These are phyloP conservation scores for Saccharomycopsis sp. DNA, from an alignment of 805 yeast species.

Conservation along the genomic window DNA sequence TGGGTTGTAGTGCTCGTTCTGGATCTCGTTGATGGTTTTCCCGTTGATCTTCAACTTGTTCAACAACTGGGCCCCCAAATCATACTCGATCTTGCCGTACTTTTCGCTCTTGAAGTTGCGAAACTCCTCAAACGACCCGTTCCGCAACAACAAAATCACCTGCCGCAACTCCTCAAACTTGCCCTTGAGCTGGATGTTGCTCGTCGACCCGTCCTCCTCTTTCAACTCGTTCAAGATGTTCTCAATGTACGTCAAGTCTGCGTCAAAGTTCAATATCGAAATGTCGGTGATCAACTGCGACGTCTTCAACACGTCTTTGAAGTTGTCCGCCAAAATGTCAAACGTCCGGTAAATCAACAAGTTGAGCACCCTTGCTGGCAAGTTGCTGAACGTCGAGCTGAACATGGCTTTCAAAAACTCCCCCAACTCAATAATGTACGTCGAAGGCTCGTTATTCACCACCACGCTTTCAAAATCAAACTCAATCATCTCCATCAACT, in stretches of 20 bases:
- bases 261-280: conserved; percentile 64
- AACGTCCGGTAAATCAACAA: conserved; percentile 78
- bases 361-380: conserved; percentile 71
- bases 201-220: conserved; percentile 10
- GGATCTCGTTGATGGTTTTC: conserved; percentile 12
- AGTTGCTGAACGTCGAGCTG: conserved; percentile 69
- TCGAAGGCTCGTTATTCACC: conserved; percentile 53
- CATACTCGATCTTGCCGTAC: conserved; percentile 17
- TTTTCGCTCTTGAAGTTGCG: conserved; percentile 16
- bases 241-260: conserved; percentile 75
- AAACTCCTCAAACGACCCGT: conserved; percentile 28
- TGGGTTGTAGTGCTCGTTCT: background rate
- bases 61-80: conserved; percentile 13
- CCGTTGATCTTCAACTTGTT: conserved; percentile 19
- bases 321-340: conserved; percentile 69
- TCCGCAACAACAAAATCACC: conserved; percentile 59
- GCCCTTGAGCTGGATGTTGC: conserved; percentile 4
- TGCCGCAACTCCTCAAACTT: conserved; percentile 54
- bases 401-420: conserved; percentile 78
- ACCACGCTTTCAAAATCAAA: conserved; percentile 67
- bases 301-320: conserved; percentile 51
- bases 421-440: conserved; percentile 74
- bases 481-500: conserved; percentile 74
- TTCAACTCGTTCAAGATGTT: conserved; percentile 29
- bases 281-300: conserved; percentile 44